Base-by-base conservation (phyloP, 2,329 filamentous ascomycete genomes). In the Colletotrichum echinochloae region DNA sequence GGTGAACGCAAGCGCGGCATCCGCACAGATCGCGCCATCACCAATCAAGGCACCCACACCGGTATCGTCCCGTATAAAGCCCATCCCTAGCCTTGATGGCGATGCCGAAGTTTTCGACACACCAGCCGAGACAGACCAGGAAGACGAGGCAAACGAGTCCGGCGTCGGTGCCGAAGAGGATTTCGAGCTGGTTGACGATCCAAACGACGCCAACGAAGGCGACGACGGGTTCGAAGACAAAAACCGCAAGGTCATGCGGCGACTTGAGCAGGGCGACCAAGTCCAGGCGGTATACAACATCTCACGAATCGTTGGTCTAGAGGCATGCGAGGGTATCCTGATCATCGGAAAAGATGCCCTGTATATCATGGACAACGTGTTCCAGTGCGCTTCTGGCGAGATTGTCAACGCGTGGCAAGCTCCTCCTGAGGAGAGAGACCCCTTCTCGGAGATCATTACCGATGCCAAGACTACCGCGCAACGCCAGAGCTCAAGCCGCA, bases 391-490 rank as follows among this genome's bases (percentile, higher is more conserved):
- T 2, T 96, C 98, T 77, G 95, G 95, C 16, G 97, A 99, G 79
- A 98, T 99, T 77, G 94, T 99, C 70, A 95, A 97, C 76, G 95
- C 97, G 11, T 95, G 93, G 89, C 94, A 98, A 80, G 97, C 96
- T 2, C 94, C 95, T 0, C 84, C 88, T 1, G 95, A 98, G 74
- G 97, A 99, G 81, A 91, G 96, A 28, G 96, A 99, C 76, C 94
- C 94, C 0, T 99, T 98, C 78, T 92, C 97, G 23, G 94, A 97
- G 76, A 95, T 98, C 79, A 97, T 99, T 73, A 92, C 94, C 5
- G 93, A 92, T 30, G 88, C 86, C 1, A 89, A 89, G 72, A 82
- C 85, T 0, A 80, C 83, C 1, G 92, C 85, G 82, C 94, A 84
- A 83, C 91, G 78, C 77, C 88, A 82, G 82, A 89, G 78, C 78